A percentile compares a stretch with the other conserved stretches of the same genome.
Evolutionary conservation across 805 yeast genomes (phyloP).

Genomic region (Yamadazyma ubonensis): DNA sequence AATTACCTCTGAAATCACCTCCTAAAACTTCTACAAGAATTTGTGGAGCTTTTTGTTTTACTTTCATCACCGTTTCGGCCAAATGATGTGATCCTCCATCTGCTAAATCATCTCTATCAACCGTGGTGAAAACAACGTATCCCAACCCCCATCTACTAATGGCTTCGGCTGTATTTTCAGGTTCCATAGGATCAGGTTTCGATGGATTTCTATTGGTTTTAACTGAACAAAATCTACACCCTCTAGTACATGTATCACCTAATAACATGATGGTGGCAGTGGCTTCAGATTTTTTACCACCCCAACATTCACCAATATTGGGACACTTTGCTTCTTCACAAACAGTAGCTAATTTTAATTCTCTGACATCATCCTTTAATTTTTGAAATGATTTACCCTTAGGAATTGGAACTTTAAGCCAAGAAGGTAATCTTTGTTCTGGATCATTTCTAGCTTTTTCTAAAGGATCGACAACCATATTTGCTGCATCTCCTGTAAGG

Average conservation of each 20-base stretch:
- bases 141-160: conserved; percentile 98
- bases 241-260: conserved; percentile 99
- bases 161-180: conserved; percentile 97
- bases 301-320: conserved; percentile 99
- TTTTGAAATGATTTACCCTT: conserved; percentile 82
- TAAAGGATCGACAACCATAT: conserved; percentile 68
- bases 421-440: conserved; percentile 74
- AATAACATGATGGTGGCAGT: conserved; percentile 96
- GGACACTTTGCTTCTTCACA: conserved; percentile 99
- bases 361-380: conserved; percentile 82
- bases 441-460: conserved; percentile 69
- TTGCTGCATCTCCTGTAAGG: conserved; percentile 74
- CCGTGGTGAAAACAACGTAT: conserved; percentile 94
- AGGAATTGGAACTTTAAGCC: conserved; percentile 98
- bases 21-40: conserved; percentile 89
- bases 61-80: conserved; percentile 79
- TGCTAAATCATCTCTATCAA: conserved; percentile 89
- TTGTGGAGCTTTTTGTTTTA: conserved; percentile 86
- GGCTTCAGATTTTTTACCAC: conserved; percentile 90
- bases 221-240: conserved; percentile 98
- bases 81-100: conserved; percentile 95
- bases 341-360: conserved; percentile 87
- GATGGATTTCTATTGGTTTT: conserved; percentile 88
- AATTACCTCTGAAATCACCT: conserved; percentile 94
- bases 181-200: conserved; percentile 92